A percentile compares a stretch with the other conserved stretches of the same genome.
Conservation (phyloP, 768 basidiomycete species). For the Phanerodontia chrysosporium region DNA sequence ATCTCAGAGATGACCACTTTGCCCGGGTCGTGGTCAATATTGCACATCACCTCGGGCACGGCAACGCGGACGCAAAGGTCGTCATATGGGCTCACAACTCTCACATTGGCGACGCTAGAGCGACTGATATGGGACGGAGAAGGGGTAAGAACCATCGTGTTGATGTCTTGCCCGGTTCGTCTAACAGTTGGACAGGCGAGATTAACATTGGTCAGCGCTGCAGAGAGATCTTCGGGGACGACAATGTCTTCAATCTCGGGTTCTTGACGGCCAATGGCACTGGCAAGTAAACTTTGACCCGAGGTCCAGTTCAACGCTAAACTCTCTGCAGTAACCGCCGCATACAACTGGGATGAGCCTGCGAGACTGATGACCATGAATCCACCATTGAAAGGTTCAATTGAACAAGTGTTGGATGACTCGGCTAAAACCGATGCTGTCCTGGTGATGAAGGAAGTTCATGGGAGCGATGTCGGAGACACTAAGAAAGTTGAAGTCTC, state of each 20-base stretch:
- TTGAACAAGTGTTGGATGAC: constrained; percentile 23
- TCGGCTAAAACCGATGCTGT: constrained; percentile 14
- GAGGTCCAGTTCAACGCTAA: neutral
- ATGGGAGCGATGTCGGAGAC: constrained; percentile 9
- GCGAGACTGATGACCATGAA: constrained; percentile 22
- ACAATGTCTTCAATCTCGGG: constrained; percentile 25
- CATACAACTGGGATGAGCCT: constrained; percentile 25
- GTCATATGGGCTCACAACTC: constrained; percentile 31
- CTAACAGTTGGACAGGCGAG: constrained; percentile 15
- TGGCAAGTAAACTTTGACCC: constrained; percentile 6
- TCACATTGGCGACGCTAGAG: constrained; percentile 27
- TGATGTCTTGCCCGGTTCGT: neutral
- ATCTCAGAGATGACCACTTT: constrained; percentile 22
- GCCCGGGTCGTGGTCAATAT: constrained; percentile 15
- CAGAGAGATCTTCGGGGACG: constrained; percentile 23
- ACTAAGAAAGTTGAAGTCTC: constrained; percentile 16
- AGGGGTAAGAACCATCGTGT: constrained; percentile 8
- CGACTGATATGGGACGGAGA: constrained; percentile 24
- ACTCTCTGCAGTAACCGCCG: constrained; percentile 19
- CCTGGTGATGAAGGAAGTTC: constrained; percentile 18
- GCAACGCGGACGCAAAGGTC: constrained; percentile 16
- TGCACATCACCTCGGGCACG: constrained; percentile 14
- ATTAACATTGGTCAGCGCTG: constrained; percentile 27
- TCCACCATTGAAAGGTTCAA: constrained; percentile 18
- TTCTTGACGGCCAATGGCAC: constrained; percentile 25